These are phyloP conservation scores for Colletotrichum sidae DNA, from an alignment of 2,329 filamentous ascomycete species.

Conservation along the genomic window DNA sequence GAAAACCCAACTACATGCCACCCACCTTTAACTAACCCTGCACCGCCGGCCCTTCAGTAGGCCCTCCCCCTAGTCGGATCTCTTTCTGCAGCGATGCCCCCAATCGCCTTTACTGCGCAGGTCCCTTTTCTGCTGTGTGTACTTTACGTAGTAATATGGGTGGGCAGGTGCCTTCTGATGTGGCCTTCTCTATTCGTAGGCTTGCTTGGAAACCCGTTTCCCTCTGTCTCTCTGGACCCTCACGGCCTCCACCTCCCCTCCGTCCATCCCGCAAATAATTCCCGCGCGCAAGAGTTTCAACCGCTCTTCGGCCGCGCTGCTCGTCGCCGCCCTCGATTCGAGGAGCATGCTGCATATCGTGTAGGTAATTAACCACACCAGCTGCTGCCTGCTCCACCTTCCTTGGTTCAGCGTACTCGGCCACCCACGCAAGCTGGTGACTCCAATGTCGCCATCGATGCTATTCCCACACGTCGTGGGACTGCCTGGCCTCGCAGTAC, in stretches of 20 bases:
- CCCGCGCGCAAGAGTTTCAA: slow-evolving; percentile 28
- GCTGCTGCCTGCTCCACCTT: no score
- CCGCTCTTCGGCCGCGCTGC: no score
- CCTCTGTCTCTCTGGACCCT: neutral
- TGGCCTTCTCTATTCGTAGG: slow-evolving; percentile 19
- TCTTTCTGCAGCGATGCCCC: slow-evolving; percentile 15
- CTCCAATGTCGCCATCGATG: slow-evolving; percentile 12
- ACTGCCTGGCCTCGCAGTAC: neutral
- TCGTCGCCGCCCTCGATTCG: neutral
- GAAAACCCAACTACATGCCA: slow-evolving; percentile 2
- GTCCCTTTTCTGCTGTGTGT: slow-evolving; percentile 1
- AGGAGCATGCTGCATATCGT: neutral
- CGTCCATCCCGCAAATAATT: slow-evolving; percentile 29
- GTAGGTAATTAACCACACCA: no score
- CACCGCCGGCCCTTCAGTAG: slow-evolving; percentile 3
- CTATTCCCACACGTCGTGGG: slow-evolving; percentile 28
- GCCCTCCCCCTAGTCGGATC: neutral
- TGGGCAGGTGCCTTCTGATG: neutral
- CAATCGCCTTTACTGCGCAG: no score
- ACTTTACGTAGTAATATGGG: no score
- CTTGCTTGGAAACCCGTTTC: slow-evolving; percentile 17
- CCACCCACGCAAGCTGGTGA: no score
- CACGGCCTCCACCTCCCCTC: slow-evolving; percentile 8
- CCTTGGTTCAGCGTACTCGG: no score
- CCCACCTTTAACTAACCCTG: slow-evolving; percentile 18